These are phyloP conservation scores for Caloboletus firmus DNA, from an alignment of 1,284 basidiomycete genomes.

Conservation along the genomic window DNA sequence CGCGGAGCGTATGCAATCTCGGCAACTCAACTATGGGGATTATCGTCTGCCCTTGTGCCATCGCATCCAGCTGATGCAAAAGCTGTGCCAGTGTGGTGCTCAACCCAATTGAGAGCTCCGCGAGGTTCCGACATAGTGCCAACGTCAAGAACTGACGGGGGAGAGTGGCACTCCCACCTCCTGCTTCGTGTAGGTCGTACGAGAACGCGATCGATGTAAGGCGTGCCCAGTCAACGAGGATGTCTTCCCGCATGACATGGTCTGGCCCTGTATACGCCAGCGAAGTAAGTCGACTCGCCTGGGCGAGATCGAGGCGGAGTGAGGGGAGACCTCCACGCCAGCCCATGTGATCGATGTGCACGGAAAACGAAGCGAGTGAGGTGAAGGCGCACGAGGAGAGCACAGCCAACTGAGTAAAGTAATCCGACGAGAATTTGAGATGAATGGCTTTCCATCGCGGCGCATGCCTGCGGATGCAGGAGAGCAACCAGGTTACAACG, in stretches of 20 bases:
- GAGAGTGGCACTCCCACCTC: constrained; percentile 27
- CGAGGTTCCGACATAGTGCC: constrained; percentile 20
- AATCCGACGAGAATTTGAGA: constrained; percentile 31
- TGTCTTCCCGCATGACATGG: constrained; percentile 22
- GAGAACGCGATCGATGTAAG: constrained; percentile 29
- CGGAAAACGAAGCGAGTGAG: constrained; percentile 24
- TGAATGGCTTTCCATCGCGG: constrained; percentile 27
- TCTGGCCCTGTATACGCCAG: constrained; percentile 31
- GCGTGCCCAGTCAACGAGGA: constrained; percentile 25
- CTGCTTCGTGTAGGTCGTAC: constrained; percentile 29
- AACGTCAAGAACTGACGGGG: constrained; percentile 22
- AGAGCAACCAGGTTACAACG: constrained; percentile 24
- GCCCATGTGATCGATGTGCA: constrained; percentile 32
- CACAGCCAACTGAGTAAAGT: constrained; percentile 18
- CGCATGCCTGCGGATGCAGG: constrained; percentile 18
- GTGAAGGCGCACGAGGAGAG: constrained; percentile 27
- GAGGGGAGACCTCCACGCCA: constrained; percentile 27
- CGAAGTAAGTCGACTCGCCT: constrained; percentile 20
- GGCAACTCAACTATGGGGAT: constrained; percentile 21
- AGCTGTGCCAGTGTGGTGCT: constrained; percentile 14
- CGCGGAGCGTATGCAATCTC: constrained; percentile 21
- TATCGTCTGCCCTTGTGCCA: constrained; percentile 10
- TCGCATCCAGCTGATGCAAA: constrained; percentile 14
- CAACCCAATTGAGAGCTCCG: constrained; percentile 27
- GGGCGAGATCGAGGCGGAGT: constrained; percentile 22